Percentiles rank a stretch among this genome's conserved stretches.
Evolutionary conservation across 2,329 filamentous ascomycete genomes (phyloP).

Genomic region (Phialophora chinensis): DNA sequence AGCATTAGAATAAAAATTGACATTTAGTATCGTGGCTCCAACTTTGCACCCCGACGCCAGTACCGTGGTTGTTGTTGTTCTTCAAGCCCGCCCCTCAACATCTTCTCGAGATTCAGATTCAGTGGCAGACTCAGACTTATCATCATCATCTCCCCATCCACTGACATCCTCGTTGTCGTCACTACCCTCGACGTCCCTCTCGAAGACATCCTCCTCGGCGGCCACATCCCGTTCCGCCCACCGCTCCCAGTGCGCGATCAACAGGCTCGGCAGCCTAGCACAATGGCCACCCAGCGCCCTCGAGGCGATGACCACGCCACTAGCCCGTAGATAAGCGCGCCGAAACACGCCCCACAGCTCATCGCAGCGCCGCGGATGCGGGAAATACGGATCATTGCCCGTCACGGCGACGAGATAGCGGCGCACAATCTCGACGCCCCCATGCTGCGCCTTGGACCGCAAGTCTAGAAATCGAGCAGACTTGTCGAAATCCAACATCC

Average conservation of each 20-base stretch:
- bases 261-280: conserved; percentile 10
- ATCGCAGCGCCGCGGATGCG: conserved; percentile 24
- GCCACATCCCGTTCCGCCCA: conserved; percentile 26
- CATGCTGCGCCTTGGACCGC: not conserved
- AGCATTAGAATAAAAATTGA: no score
- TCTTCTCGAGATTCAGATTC: not conserved
- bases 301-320: conserved; percentile 19
- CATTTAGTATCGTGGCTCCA: no score
- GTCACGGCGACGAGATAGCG: conserved; percentile 33
- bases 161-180: conserved; percentile 4
- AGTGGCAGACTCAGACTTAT: not conserved
- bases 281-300: not conserved
- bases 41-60: no score
- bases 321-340: conserved; percentile 22
- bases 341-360: conserved; percentile 23
- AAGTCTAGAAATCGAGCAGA: conserved; percentile 13
- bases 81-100: no score
- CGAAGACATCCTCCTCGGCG: conserved; percentile 27
- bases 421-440: conserved; percentile 7
- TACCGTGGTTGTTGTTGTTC: no score
- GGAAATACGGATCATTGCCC: conserved; percentile 33
- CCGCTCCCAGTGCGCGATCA: conserved; percentile 28
- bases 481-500: conserved; percentile 34
- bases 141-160: not conserved
- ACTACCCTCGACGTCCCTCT: conserved; percentile 15